phyloP scores from a whole-genome alignment of 2,329 filamentous ascomycete species.

The Aciculosporium take region DNA sequence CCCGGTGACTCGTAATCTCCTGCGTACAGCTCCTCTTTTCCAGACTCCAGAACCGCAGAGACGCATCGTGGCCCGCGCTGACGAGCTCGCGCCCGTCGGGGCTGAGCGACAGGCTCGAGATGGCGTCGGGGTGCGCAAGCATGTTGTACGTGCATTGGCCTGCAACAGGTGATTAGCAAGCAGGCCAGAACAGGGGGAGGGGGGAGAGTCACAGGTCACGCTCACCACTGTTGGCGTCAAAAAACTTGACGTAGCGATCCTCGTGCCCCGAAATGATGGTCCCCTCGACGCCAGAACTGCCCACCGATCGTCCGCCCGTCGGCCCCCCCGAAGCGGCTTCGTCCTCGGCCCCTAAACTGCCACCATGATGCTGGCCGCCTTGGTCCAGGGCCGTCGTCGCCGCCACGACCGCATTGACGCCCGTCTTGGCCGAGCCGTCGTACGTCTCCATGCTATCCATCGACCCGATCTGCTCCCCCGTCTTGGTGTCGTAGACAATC shows the following conservation, averaged over 20 bases:
- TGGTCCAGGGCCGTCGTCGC: conserved; percentile 75
- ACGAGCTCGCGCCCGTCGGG: conserved; percentile 90
- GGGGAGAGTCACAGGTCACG: too few species aligned
- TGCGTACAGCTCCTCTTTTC: conserved; percentile 93
- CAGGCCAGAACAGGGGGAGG: background rate
- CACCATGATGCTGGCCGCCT: conserved; percentile 35
- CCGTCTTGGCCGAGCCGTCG: conserved; percentile 62
- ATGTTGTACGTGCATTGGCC: conserved; percentile 99
- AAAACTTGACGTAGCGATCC: conserved; percentile 91
- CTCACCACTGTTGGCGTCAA: conserved; percentile 96
- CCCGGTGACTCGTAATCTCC: conserved; percentile 81
- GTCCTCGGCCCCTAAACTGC: conserved; percentile 56
- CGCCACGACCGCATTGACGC: conserved; percentile 82
- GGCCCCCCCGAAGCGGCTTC: conserved; percentile 54
- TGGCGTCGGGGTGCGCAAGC: conserved; percentile 88
- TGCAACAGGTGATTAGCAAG: conserved; percentile 25
- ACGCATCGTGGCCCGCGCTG: conserved; percentile 89
- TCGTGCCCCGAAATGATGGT: conserved; percentile 95
- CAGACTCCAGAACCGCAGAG: conserved; percentile 89
- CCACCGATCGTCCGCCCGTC: conserved; percentile 52
- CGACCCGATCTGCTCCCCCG: conserved; percentile 76
- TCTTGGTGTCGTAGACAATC: conserved; percentile 81
- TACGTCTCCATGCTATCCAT: conserved; percentile 96
- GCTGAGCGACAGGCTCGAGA: conserved; percentile 80
- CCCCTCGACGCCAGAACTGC: conserved; percentile 72